These are phyloP conservation scores for Trametes meyenii DNA, from an alignment of 768 basidiomycete species.

Conservation along the genomic window DNA sequence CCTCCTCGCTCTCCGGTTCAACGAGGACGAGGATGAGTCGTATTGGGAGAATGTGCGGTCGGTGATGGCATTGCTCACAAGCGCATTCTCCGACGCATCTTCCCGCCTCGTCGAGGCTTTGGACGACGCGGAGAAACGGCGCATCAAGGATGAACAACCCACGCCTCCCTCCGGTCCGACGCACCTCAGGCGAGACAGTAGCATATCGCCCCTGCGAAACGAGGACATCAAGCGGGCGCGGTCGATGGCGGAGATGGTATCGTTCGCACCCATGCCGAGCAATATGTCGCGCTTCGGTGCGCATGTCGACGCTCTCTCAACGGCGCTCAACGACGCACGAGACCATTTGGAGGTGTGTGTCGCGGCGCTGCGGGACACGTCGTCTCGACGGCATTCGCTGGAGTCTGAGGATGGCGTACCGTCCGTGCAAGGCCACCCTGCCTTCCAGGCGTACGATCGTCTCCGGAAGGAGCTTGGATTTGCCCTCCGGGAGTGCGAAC, in stretches of 20 bases:
- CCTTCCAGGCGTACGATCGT: conserved; percentile 73
- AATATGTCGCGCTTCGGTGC: conserved; percentile 69
- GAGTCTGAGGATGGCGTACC: conserved; percentile 9
- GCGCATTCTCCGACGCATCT: conserved; percentile 65
- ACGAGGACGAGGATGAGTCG: conserved; percentile 62
- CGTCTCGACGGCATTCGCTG: conserved; percentile 7
- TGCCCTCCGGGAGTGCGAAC: conserved; percentile 80
- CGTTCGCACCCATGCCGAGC: conserved; percentile 77
- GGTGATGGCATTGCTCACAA: conserved; percentile 71
- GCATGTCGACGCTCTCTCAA: conserved; percentile 71
- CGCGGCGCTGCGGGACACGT: conserved; percentile 48
- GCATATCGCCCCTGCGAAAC: conserved; percentile 14
- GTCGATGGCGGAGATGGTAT: conserved; percentile 36
- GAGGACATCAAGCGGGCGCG: conserved; percentile 2
- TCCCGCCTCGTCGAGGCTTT: conserved; percentile 64
- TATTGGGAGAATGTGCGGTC: conserved; percentile 88
- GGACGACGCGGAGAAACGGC: conserved; percentile 58
- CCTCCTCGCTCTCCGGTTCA: conserved; percentile 76
- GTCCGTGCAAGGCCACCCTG: conserved; percentile 38
- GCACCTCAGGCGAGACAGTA: conserved; percentile 9
- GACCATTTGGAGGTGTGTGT: conserved; percentile 69
- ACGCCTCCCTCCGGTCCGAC: conserved; percentile 34
- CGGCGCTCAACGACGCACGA: conserved; percentile 71
- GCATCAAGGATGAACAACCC: conserved; percentile 53
- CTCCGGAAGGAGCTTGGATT: conserved; percentile 76